Base-by-base conservation (phyloP, 352 stramenopile genomes). In the Pythium vanterpoolii region DNA sequence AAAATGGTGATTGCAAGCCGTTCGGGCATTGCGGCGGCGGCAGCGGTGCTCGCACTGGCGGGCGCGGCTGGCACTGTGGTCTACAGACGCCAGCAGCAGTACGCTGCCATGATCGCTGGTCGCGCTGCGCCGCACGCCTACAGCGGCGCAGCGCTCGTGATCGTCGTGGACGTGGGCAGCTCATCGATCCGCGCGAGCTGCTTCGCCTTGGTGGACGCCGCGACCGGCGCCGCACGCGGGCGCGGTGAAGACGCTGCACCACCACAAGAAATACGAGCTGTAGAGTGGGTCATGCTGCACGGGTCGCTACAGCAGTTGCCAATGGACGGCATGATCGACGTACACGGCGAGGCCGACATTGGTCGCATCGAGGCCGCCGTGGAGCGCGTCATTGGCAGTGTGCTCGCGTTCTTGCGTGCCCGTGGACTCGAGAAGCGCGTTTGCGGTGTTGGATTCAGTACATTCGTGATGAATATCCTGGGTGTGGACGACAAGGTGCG, bases 381-480 rank as follows among this genome's bases (percentile, higher is more conserved):
- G 47, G 85, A 94, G 69, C 40, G 60, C 16, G 60, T 83, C 27
- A 21, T 92, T 48, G 72, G 83, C 50, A 55, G 40, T 11, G 72
- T 71, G 42, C 62, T 91, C 24, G 49, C 40, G 13, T 90, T 87
- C 47, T 56, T 95, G 14, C 73, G 82, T 16, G 62, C 56, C 9
- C 60, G 60, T n/a, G 54, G 73, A 10, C 64, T 92, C 14, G 61
- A 56, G 7, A 48, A 76, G 34, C 64, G 64, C 16, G 68, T 97
- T 21, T 58, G 83, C 16, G 87, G 79, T 9, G 73, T 98, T 28
- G 93, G 92, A 48, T 97, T 98, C 68, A 96, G 87, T 54, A 88
- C 82, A 28, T 98, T 98, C 70, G 91, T 83, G 1, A 98, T 98
- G 92, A 98, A 98, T 56, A 50, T 98, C 13, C 60, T 98, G 18